Percentiles rank a stretch among this genome's conserved stretches.
phyloP scores from a whole-genome alignment of 257 asterid species.

The Linaria vulgaris region DNA sequence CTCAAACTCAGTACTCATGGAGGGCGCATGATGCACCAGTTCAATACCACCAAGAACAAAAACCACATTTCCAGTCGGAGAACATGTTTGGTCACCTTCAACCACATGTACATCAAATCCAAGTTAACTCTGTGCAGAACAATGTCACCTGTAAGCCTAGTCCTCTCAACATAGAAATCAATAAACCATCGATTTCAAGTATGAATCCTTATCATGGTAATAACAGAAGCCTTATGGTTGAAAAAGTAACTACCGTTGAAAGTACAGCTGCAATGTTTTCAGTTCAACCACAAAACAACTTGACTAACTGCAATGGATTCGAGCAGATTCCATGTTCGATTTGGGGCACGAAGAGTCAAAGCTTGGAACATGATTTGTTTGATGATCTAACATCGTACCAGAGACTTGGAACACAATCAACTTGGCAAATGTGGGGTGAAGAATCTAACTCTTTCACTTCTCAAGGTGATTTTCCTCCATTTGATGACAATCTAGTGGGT shows the following conservation, averaged over 20 bases:
- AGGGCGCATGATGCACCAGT: constrained; percentile 31
- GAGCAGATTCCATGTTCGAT: constrained; percentile 34
- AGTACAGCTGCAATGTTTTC: constrained; percentile 37
- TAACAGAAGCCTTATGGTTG: constrained; percentile 24
- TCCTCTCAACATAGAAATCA: background rate
- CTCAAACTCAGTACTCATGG: constrained; percentile 42
- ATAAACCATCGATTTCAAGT: constrained; percentile 21
- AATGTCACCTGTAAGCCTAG: constrained; percentile 20
- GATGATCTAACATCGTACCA: constrained; percentile 34
- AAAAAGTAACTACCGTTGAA: constrained; percentile 33
- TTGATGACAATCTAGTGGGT: constrained; percentile 26
- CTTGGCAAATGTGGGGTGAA: constrained; percentile 45
- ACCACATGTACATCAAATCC: constrained; percentile 25
- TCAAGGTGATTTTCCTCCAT: constrained; percentile 42
- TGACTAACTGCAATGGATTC: constrained; percentile 22
- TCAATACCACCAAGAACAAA: constrained; percentile 40
- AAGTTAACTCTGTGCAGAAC: constrained; percentile 23
- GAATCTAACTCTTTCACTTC: constrained; percentile 31
- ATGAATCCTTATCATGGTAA: constrained; percentile 27
- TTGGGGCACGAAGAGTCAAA: constrained; percentile 41
- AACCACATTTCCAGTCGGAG: constrained; percentile 31
- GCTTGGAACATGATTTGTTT: constrained; percentile 35
- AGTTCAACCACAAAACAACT: constrained; percentile 37
- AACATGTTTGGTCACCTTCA: constrained; percentile 32
- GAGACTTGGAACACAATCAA: constrained; percentile 37